These are phyloP conservation scores for Trametes maxima DNA, from an alignment of 768 basidiomycete species.

Conservation along the genomic window DNA sequence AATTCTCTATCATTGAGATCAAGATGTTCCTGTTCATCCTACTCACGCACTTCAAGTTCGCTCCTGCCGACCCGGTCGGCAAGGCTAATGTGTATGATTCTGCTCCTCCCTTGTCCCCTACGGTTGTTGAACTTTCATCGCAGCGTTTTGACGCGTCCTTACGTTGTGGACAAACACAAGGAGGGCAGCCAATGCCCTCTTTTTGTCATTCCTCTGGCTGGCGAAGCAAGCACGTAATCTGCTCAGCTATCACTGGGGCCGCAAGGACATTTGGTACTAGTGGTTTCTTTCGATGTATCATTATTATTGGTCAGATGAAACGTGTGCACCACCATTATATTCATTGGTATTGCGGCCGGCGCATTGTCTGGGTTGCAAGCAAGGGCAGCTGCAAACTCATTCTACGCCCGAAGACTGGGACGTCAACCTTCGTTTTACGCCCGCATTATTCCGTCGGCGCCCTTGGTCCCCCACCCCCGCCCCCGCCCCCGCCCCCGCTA, in stretches of 20 bases:
- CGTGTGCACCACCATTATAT: too few species aligned
- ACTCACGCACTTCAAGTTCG: slow-evolving; percentile 71
- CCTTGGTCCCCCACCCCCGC: too few species aligned
- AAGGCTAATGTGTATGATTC: slow-evolving; percentile 62
- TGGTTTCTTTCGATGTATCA: too few species aligned
- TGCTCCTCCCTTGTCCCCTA: not conserved
- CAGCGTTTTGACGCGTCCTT: slow-evolving; percentile 32
- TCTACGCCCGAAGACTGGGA: too few species aligned
- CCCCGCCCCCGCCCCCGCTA: too few species aligned
- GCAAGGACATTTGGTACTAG: too few species aligned
- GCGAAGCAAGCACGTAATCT: not conserved
- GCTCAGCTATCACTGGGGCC: not conserved
- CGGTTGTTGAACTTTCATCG: not conserved
- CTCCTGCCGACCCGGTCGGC: slow-evolving; percentile 78
- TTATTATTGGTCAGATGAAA: too few species aligned
- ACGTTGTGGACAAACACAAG: slow-evolving; percentile 30
- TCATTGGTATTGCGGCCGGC: too few species aligned
- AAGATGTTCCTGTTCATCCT: slow-evolving; percentile 76
- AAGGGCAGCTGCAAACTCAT: too few species aligned
- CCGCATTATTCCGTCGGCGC: too few species aligned
- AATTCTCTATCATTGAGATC: slow-evolving; percentile 83
- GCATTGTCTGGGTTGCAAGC: too few species aligned
- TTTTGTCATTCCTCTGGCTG: slow-evolving; percentile 27
- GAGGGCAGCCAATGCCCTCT: slow-evolving; percentile 36
- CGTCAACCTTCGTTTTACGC: too few species aligned